Evolutionary conservation across 352 stramenopile species (phyloP).

Genomic region (Phytophthora syringae): DNA sequence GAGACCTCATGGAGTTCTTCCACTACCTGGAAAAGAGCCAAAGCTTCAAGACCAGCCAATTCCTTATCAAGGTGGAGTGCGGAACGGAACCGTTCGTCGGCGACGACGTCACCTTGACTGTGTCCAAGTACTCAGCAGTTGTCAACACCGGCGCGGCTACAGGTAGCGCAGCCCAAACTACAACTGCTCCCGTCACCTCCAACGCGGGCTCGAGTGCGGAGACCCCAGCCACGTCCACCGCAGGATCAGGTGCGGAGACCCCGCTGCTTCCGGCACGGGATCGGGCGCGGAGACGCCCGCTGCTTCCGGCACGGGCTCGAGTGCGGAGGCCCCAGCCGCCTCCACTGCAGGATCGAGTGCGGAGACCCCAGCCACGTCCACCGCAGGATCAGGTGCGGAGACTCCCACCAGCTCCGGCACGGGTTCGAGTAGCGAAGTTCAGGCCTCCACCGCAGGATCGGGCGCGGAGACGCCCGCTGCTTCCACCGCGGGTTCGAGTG

Average conservation of each 20-base stretch:
- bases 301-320: not conserved
- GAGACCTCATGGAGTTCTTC: constrained; percentile 46
- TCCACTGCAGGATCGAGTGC: constrained; percentile 1
- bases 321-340: not conserved
- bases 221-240: not conserved
- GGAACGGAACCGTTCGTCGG: constrained; percentile 47
- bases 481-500: constrained; percentile 2
- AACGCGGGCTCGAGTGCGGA: constrained; percentile 1
- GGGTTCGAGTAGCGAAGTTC: too few species aligned
- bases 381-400: constrained; percentile 6
- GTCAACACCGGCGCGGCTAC: constrained; percentile 25
- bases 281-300: not conserved
- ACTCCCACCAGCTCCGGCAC: not conserved
- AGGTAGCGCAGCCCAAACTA: constrained; percentile 23
- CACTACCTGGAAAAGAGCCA: constrained; percentile 40
- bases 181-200: constrained; percentile 16
- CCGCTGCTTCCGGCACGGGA: not conserved
- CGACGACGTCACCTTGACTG: constrained; percentile 33
- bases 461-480: not conserved
- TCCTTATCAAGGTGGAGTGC: constrained; percentile 47
- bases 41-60: constrained; percentile 41
- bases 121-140: constrained; percentile 41
- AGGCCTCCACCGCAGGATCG: too few species aligned
- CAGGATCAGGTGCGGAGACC: constrained; percentile 7
- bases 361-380: not conserved